Evolutionary conservation across 495 filamentous ascomycete genomes (phyloP), one percentile per base, ranked within the genome.

Genomic region (Sporormia fimetaria): DNA sequence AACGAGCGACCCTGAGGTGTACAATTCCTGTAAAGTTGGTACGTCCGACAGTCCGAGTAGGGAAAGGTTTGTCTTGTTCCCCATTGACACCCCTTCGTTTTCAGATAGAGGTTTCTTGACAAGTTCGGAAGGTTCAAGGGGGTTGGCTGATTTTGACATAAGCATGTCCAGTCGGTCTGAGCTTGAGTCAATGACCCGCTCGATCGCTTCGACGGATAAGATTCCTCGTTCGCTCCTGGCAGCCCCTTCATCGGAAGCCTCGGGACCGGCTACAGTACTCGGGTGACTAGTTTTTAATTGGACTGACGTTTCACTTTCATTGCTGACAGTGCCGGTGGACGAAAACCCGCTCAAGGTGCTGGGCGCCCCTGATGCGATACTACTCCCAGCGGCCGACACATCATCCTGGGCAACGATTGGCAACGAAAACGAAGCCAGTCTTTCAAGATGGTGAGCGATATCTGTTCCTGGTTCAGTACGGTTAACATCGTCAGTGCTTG

Each of bases 381-480:
- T 37, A 16, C 51, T 54, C 12, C 21, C 41, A 8, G 18, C 44
- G 42, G 45, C 51, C 9, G 35, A 41, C 11, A 49, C 36, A 21
- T 42, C 45, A 21, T 49, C 45, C 4, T 18, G 31, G n/a, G 42
- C 10, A 21, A 46, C 34, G 9, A 34, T 46, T 8, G 51, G 51
- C 4, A 54, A 23, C 1, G 51, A 40, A 46, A 54, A 54, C 4
- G 35, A 20, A 12, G 51, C 51, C 14, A 54, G 18, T 23, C 51
- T 31, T 27, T 54, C 51, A 3, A 54, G 35, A 33, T 54, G 51
- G 25, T 54, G 41, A 1, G 51, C 51, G 27, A 54, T 37, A 20
- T 54, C n/a, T n/a, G n/a, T n/a, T n/a, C n/a, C n/a, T n/a, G n/a
- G n/a, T n/a, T n/a, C n/a, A n/a, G n/a, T n/a, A n/a, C n/a, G n/a